These are phyloP conservation scores for Cytospora chrysosperma DNA, from an alignment of 2,329 filamentous ascomycete species.

Conservation along the genomic window DNA sequence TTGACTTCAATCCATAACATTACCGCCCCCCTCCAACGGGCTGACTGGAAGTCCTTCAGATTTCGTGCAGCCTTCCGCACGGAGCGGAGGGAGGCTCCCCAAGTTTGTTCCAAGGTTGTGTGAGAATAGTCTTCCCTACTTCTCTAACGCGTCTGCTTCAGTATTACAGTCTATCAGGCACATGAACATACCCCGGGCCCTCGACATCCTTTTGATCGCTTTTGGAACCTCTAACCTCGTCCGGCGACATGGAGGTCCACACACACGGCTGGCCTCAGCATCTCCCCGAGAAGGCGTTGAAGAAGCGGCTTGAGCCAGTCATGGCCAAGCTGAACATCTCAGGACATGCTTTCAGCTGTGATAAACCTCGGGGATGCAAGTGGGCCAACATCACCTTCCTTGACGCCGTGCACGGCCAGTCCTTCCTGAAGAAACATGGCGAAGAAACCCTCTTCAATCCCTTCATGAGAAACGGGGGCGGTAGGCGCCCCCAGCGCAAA, in stretches of 20 bases:
- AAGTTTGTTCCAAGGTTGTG: too few species aligned
- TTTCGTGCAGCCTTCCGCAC: too few species aligned
- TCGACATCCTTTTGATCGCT: too few species aligned
- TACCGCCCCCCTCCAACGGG: too few species aligned
- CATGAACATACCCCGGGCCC: too few species aligned
- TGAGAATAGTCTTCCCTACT: too few species aligned
- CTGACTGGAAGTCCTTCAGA: too few species aligned
- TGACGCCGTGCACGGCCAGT: slow-evolving; percentile 36
- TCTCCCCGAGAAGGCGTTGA: slow-evolving; percentile 40
- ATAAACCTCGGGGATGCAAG: slow-evolving; percentile 39
- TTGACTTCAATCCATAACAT: too few species aligned
- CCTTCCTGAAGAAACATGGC: slow-evolving; percentile 42
- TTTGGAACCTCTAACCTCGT: neutral
- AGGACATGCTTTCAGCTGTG: slow-evolving; percentile 39
- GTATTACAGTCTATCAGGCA: too few species aligned
- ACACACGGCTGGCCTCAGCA: slow-evolving; percentile 43
- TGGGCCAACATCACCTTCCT: slow-evolving; percentile 47
- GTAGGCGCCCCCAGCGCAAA: slow-evolving; percentile 18
- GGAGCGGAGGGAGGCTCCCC: too few species aligned
- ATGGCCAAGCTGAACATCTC: slow-evolving; percentile 42
- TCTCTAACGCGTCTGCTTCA: too few species aligned
- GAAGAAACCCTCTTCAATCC: neutral
- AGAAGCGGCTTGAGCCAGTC: slow-evolving; percentile 39
- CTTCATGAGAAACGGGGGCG: neutral
- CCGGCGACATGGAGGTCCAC: slow-evolving; percentile 45